Conservation (phyloP, 2,329 filamentous ascomycete genomes). For the Colletotrichum liaoningense region DNA sequence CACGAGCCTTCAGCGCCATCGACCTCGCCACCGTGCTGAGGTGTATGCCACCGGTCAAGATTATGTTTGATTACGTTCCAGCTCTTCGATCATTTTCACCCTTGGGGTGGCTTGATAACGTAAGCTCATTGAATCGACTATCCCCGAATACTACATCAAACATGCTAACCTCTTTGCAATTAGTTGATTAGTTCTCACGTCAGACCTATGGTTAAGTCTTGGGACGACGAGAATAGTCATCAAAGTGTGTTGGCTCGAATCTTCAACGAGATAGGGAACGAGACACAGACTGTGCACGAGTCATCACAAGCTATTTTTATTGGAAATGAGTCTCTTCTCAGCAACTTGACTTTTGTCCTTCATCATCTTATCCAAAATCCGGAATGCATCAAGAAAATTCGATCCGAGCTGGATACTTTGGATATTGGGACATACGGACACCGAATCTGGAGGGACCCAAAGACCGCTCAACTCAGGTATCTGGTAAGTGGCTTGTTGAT, state of each 20-base stretch:
- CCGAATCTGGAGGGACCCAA: slow-evolving; percentile 31
- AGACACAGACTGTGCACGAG: slow-evolving; percentile 27
- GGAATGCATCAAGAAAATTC: slow-evolving; percentile 18
- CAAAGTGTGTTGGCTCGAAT: slow-evolving; percentile 22
- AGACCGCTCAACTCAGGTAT: slow-evolving; percentile 20
- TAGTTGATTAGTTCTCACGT: slow-evolving; percentile 19
- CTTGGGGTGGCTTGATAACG: slow-evolving; percentile 36
- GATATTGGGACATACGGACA: slow-evolving; percentile 25
- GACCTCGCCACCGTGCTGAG: slow-evolving; percentile 35
- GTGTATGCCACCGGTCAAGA: slow-evolving; percentile 34
- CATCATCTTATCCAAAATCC: slow-evolving; percentile 33
- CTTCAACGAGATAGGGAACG: slow-evolving; percentile 25
- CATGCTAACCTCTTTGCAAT: background rate
- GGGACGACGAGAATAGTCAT: slow-evolving; percentile 22
- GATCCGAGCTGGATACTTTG: slow-evolving; percentile 33
- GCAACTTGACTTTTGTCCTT: slow-evolving; percentile 34
- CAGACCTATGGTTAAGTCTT: slow-evolving; percentile 4
- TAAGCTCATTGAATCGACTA: slow-evolving; percentile 2
- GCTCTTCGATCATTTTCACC: slow-evolving; percentile 29
- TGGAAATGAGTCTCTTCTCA: slow-evolving; percentile 37
- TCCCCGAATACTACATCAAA: background rate
- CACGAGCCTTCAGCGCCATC: slow-evolving; percentile 36
- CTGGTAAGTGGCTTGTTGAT: slow-evolving; percentile 14
- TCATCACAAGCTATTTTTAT: slow-evolving; percentile 37
- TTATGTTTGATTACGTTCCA: slow-evolving; percentile 23